Evolutionary conservation across 345 rosid species (phyloP), one percentile per base, ranked within the genome.

Genomic region (Hypericum androsaemum): DNA sequence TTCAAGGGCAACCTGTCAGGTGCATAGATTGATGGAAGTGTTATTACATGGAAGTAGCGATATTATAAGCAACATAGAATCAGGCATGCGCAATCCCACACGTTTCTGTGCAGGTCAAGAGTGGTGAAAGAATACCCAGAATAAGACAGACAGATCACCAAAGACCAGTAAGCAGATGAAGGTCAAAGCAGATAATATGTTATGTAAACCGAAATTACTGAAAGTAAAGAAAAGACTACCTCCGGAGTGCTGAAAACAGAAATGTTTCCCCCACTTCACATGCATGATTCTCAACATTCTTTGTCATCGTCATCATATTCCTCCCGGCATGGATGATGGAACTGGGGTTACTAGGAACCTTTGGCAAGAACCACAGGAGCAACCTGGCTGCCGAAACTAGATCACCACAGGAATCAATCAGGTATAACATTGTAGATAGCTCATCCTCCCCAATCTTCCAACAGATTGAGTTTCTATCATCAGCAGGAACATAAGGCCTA

Each of bases 391-490:
- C 86, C 42, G 83, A 82, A 69, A 75, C 80, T 64, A 76, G 73
- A 64, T 88, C 98, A 44, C 71, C 59, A 68, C 85, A 83, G 47
- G 74, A 63, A 77, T 92, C 98, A 80, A 92, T 63, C 62, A 92
- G 62, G 73, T 80, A 84, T 63, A 88, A 60, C 56, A 92, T 58
- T 46, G 79, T 57, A 60, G 89, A 83, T 49, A 92, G 71, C 74
- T 88, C 97, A 56, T 88, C 95, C 71, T 80, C 95, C 58, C 89
- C 84, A 60, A 92, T 82, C 75, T 79, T 92, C 98, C 98, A 88
- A 58, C 73, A 68, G 37, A 60, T 22, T 38, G 80, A 64, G 60
- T 59, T 71, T 65, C 74, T 77, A 56, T 78, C 95, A 68, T 85
- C 50, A 46, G 15, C 64, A 15, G 80, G 63, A 72, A 75, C 69